Percentiles rank a stretch among this genome's conserved stretches.
phyloP scores from a whole-genome alignment of 495 filamentous ascomycete genomes.

The Immersiella caudata region DNA sequence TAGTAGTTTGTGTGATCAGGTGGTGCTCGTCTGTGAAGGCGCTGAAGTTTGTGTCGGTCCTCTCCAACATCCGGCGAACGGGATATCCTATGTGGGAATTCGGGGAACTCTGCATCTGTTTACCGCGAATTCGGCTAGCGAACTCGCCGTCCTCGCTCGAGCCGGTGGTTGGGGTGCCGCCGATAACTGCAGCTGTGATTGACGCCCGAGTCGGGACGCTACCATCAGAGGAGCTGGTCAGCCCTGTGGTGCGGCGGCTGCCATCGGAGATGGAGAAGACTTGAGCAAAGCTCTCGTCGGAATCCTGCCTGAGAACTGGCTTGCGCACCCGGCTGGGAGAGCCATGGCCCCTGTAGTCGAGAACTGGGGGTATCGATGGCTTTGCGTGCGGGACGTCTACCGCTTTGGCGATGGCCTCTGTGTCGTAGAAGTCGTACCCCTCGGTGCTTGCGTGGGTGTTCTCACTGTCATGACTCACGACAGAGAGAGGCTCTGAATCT shows the following conservation, averaged over 20 bases:
- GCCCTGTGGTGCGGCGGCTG: slow-evolving; percentile 48
- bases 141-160: slow-evolving; percentile 39
- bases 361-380: slow-evolving; percentile 32
- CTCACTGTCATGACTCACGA: slow-evolving; percentile 45
- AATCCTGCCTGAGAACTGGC: slow-evolving; percentile 65
- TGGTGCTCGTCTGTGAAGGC: slow-evolving; percentile 48
- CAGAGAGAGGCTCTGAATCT: slow-evolving; percentile 50
- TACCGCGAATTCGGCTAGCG: slow-evolving; percentile 42
- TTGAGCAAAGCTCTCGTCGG: slow-evolving; percentile 72
- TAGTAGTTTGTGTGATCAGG: slow-evolving; percentile 49
- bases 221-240: slow-evolving; percentile 43
- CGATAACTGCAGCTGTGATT: slow-evolving; percentile 22
- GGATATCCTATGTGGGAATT: slow-evolving; percentile 23
- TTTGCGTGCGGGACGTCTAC: slow-evolving; percentile 44
- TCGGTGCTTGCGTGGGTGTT: slow-evolving; percentile 51
- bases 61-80: slow-evolving; percentile 28
- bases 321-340: slow-evolving; percentile 36
- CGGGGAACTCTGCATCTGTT: slow-evolving; percentile 38
- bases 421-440: slow-evolving; percentile 61
- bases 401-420: slow-evolving; percentile 48
- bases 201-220: slow-evolving; percentile 26
- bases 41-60: slow-evolving; percentile 42
- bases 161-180: slow-evolving; percentile 25
- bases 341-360: slow-evolving; percentile 36
- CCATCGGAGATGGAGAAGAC: slow-evolving; percentile 81